Conservation (phyloP, 176 grass and related monocot genomes). For the Aegilops tauschii region DNA sequence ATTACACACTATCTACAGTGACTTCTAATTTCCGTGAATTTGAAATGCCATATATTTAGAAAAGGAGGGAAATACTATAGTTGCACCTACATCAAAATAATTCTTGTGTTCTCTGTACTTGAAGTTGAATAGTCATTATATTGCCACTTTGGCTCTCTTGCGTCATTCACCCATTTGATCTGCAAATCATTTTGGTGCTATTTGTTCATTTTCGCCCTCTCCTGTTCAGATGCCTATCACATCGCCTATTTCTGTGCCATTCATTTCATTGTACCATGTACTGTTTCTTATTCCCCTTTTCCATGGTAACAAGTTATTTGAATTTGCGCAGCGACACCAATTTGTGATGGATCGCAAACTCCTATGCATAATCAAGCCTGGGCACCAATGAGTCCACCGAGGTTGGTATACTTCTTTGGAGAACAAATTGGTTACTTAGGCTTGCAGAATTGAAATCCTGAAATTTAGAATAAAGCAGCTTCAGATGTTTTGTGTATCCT, state of each 20-base stretch:
- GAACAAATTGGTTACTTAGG: conserved; percentile 18
- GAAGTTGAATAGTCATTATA: background rate
- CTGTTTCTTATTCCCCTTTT: background rate
- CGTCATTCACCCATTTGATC: background rate
- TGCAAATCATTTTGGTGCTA: background rate
- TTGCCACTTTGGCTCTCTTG: background rate
- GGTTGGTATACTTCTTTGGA: conserved; percentile 29
- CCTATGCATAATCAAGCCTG: conserved; percentile 60
- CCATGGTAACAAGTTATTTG: conserved; percentile 1
- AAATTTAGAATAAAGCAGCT: conserved; percentile 6
- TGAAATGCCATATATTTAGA: background rate
- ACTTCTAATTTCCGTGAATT: background rate
- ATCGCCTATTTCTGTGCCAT: background rate
- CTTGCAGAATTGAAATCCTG: background rate
- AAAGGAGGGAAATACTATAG: background rate
- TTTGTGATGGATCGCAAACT: conserved; percentile 67
- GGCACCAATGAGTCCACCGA: conserved; percentile 79
- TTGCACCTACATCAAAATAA: background rate
- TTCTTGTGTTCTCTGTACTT: background rate
- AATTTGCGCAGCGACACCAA: conserved; percentile 61
- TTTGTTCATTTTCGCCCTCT: background rate
- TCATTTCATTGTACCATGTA: background rate
- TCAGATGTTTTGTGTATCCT: background rate
- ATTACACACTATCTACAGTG: background rate
- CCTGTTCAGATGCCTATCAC: background rate